A percentile compares a stretch with the other conserved stretches of the same genome.
phyloP scores from a whole-genome alignment of 176 grass and related monocot species.

The Thinopyrum elongatum region DNA sequence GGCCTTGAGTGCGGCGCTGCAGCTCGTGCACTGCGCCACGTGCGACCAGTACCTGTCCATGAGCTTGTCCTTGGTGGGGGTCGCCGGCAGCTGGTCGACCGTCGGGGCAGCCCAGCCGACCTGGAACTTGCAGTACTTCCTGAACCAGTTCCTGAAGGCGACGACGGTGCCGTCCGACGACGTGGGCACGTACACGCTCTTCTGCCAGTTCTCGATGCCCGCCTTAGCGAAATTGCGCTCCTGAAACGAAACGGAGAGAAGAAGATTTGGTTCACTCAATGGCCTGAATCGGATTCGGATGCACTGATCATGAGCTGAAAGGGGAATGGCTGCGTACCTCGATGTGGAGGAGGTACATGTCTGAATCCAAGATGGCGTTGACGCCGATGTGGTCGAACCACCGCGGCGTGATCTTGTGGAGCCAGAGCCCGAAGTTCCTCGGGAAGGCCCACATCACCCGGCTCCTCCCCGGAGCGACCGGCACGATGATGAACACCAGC shows the following conservation, averaged over 20 bases:
- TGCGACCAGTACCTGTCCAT: slow-evolving; percentile 97
- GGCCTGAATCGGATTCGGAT: too few relatives aligned
- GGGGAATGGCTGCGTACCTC: slow-evolving; percentile 40
- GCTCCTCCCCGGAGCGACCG: slow-evolving; percentile 70
- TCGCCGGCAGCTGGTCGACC: slow-evolving; percentile 44
- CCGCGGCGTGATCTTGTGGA: slow-evolving; percentile 53
- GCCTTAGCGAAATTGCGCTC: slow-evolving; percentile 53
- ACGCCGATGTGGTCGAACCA: slow-evolving; percentile 54
- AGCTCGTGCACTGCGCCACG: slow-evolving; percentile 76
- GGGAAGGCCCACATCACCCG: slow-evolving; percentile 65
- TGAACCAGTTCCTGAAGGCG: slow-evolving; percentile 88
- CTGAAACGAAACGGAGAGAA: slow-evolving; percentile 19
- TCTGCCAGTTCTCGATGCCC: slow-evolving; percentile 66
- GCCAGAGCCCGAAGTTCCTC: slow-evolving; percentile 56
- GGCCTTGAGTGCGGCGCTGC: slow-evolving; percentile 47
- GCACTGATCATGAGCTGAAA: too few relatives aligned
- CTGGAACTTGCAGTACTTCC: slow-evolving; percentile 58
- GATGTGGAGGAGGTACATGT: slow-evolving; percentile 77
- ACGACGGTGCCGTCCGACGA: slow-evolving; percentile 69
- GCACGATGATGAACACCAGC: slow-evolving; percentile 72
- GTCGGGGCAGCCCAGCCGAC: slow-evolving; percentile 47
- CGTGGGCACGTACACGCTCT: slow-evolving; percentile 73
- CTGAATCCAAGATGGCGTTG: slow-evolving; percentile 79
- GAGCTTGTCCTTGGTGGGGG: slow-evolving; percentile 55
- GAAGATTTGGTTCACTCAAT: neutral